Percentiles rank a stretch among this genome's conserved stretches.
Conservation (phyloP, 2,329 filamentous ascomycete species). For the Hypoxylon sp. region DNA sequence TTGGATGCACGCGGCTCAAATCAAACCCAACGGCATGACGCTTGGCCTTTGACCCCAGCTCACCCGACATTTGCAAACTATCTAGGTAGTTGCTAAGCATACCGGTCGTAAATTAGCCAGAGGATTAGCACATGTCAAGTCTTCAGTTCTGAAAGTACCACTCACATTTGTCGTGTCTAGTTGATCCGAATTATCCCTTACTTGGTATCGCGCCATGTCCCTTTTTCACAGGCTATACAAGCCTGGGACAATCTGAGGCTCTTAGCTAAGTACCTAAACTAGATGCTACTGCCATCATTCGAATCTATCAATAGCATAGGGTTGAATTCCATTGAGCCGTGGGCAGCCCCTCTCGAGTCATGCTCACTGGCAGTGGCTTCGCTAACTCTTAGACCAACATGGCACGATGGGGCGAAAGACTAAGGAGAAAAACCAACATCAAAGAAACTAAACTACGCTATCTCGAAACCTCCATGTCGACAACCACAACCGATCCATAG, state of each 20-base stretch:
- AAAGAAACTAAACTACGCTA: not conserved
- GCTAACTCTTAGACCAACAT: not conserved
- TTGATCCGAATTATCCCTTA: slow-evolving; percentile 6
- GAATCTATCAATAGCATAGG: not conserved
- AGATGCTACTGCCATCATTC: not conserved
- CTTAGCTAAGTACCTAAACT: not conserved
- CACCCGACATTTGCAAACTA: slow-evolving; percentile 8
- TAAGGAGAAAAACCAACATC: not conserved
- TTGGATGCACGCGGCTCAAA: slow-evolving; percentile 5
- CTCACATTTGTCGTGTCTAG: not conserved
- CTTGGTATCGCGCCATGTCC: slow-evolving; percentile 14
- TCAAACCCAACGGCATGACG: slow-evolving; percentile 14
- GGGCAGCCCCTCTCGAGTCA: not conserved
- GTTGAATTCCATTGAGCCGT: not conserved
- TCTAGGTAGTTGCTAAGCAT: slow-evolving; percentile 26
- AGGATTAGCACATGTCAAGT: slow-evolving; percentile 27
- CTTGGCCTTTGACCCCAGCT: slow-evolving; percentile 8
- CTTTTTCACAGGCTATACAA: slow-evolving; percentile 4
- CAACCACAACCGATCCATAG: not conserved
- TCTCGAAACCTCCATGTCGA: not conserved
- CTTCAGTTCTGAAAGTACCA: slow-evolving; percentile 2
- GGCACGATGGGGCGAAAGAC: slow-evolving; percentile 2
- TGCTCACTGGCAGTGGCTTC: not conserved
- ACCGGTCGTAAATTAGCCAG: slow-evolving; percentile 18
- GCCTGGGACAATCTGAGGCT: not conserved